Base-by-base conservation (phyloP, 805 yeast species). In the Lachancea lanzarotensis region DNA sequence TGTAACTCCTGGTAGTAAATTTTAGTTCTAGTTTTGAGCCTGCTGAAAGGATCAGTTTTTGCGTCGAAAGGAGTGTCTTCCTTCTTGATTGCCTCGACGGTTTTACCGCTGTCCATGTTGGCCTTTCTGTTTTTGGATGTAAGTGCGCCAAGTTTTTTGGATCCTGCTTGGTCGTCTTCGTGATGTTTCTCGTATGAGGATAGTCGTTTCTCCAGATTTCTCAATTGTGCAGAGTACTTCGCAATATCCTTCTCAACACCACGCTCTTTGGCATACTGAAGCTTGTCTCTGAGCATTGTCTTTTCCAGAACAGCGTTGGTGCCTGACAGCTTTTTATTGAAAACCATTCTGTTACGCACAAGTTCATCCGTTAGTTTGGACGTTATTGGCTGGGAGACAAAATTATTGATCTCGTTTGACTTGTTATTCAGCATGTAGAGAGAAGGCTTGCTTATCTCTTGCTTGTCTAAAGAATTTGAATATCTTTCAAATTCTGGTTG, bases 11-110 rank as follows among this genome's bases (percentile, higher is more conserved):
- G 70, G 42, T 89, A 88, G 65, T 87, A 91, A 48, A 87, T 79
- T 56, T 86, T 78, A 1, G 97, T 86, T 49, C 81, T 84, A 1
- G 98, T 91, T 62, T 86, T 83, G 59, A 93, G 75, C 63, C 98
- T 80, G 53, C 84, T 79, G 66, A 93, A 93, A 18, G 98, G 98
- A 68, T 93, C 86, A 55, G 73, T 78, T 43, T 61, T 62, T 6
- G 77, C 71, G 46, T 67, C 66, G 43, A 55, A 59, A 52, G 64
- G 58, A 67, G 78, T 52, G 81, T 75, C 60, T 67, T 70, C 82
- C 17, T 75, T 73, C 39, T 84, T 79, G 54, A 72, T 71, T 40
- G 79, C 65, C 62, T 90, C 97, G 0, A 95, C 96, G 55, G 76
- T 74, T 58, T 95, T 81, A 53, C 89, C 79, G 39, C 77, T 78